Base-by-base conservation (phyloP, 805 yeast species). In the Alloascoidea hylecoeti region DNA sequence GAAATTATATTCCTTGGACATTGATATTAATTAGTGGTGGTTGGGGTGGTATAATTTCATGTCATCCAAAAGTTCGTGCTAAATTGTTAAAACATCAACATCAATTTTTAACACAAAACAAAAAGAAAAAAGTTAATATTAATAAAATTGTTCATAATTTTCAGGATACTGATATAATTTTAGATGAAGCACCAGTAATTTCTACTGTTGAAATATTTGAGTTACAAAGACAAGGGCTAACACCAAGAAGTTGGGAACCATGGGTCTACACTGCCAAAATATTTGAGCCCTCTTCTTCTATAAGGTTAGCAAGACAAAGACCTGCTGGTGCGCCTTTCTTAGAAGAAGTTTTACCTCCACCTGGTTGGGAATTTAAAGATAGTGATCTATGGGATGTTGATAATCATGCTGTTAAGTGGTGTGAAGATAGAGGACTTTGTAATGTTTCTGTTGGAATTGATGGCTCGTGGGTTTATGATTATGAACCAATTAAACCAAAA, bases 141-240 rank as follows among this genome's bases (percentile, higher is more conserved):
- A 56, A 56, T 35, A 49, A 54, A 40, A 41, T 55, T 3, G 51
- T 61, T 3, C 58, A 57, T 17, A 54, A 48, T 32, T 54, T 58
- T 30, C 67, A 65, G 38, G 51, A 66, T 38, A 52, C 58, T 16
- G 72, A 73, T 43, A 71, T 86, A 5, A 60, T 82, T n/a, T 67
- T 78, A 16, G 94, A 83, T 50, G 85, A 77, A 41, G 58, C 68
- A 0, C 78, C 85, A 0, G 76, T 75, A 36, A 53, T 59, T 0
- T 61, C 72, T 34, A 53, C 59, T n/a, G 86, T 83, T 4, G 94
- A 86, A 49, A 62, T 88, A 1, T 88, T 66, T 52, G 95, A 86
- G 53, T 64, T 86, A 16, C 81, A 81, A 51, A 64, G 68, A 34
- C 78, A 68, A 46, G 80, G 80, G 30, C 55, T 73, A 17, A 66